phyloP scores from a whole-genome alignment of 2,329 filamentous ascomycete genomes.

The Fusarium ramigenum region DNA sequence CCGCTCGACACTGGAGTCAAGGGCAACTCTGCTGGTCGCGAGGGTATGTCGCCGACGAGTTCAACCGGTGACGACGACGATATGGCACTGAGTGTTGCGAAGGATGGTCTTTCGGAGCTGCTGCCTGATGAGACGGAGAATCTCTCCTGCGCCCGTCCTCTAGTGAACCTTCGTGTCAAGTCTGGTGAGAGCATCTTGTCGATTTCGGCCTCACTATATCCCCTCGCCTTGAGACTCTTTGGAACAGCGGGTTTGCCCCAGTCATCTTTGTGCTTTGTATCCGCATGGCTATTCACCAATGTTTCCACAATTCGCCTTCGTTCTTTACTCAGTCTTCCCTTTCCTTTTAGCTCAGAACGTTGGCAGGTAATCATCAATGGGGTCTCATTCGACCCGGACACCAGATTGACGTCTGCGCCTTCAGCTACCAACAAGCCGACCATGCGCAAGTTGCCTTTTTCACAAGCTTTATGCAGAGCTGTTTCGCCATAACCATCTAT shows the following conservation, averaged over 20 bases:
- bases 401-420: constrained; percentile 6
- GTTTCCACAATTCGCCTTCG: background rate
- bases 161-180: background rate
- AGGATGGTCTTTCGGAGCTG: background rate
- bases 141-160: background rate
- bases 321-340: background rate
- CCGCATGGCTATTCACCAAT: background rate
- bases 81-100: background rate
- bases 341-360: background rate
- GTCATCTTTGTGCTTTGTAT: background rate
- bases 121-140: background rate
- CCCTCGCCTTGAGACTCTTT: constrained; percentile 2
- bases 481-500: constrained; percentile 8
- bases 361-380: constrained; percentile 6
- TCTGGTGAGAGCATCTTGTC: constrained; percentile 12
- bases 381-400: background rate
- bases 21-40: background rate
- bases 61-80: background rate
- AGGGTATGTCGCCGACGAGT: background rate
- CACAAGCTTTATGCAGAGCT: constrained; percentile 13
- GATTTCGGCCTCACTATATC: background rate
- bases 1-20: background rate
- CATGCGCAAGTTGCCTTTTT: constrained; percentile 4
- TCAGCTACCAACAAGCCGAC: constrained; percentile 10
- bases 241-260: background rate